Conservation (phyloP, 495 filamentous ascomycete species). For the Jackrogersella minutella region DNA sequence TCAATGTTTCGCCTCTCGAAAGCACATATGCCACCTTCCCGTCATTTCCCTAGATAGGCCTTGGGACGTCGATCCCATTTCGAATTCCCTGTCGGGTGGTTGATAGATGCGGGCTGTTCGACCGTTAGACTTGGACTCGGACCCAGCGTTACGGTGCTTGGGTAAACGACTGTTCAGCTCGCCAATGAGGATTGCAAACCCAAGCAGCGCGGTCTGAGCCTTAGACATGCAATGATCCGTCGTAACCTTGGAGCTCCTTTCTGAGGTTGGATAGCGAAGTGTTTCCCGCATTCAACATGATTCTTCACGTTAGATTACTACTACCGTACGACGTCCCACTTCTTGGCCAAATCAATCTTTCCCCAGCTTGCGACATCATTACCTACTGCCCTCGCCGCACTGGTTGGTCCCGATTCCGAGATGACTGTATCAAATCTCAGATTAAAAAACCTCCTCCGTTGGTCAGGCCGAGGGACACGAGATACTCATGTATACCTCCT, state of each 20-base stretch:
- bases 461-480: neutral
- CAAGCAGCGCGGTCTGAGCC: conserved; percentile 12
- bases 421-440: conserved; percentile 17
- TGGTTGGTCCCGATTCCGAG: conserved; percentile 9
- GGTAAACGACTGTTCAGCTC: conserved; percentile 3
- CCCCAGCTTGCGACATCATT: conserved; percentile 28
- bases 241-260: conserved; percentile 27
- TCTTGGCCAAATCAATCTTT: conserved; percentile 26
- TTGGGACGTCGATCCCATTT: conserved; percentile 18
- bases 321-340: conserved; percentile 29
- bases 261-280: conserved; percentile 32
- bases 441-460: neutral
- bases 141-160: conserved; percentile 27
- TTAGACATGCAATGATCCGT: conserved; percentile 18
- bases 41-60: conserved; percentile 1
- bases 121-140: neutral
- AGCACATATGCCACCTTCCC: conserved; percentile 26
- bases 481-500: conserved; percentile 9
- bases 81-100: conserved; percentile 8
- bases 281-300: conserved; percentile 29
- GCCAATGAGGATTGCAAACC: conserved; percentile 10
- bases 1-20: conserved; percentile 4
- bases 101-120: conserved; percentile 2
- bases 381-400: conserved; percentile 15
- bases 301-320: conserved; percentile 37